Base-by-base conservation (phyloP, 2,329 filamentous ascomycete genomes). In the Fusarium oligoseptatum region DNA sequence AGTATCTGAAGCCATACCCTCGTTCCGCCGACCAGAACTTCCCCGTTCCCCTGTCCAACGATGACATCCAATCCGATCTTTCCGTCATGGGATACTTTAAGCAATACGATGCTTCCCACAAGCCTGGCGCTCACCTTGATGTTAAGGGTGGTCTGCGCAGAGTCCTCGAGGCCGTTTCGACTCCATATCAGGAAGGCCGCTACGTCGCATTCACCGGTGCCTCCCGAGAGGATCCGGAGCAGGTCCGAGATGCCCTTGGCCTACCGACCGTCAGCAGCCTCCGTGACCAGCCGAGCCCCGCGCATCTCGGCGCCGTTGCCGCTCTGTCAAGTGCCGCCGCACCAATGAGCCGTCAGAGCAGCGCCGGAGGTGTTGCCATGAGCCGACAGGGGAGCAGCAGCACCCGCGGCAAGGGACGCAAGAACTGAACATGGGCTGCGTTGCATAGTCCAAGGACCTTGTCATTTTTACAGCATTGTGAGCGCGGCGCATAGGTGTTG, bases 1-100 rank as follows among this genome's bases (percentile, higher is more conserved):
- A 89, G 63, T 91, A 91, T 72, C 87, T 89, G 69, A 91, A 90
- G 83, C 86, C 88, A 15, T 89, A 89, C 69, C 84, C 87, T 52
- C 85, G 87, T 67, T 85, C 86, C 56, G 83, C 85, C 14, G 89
- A 91, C 68, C 87, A 88, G 70, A 91, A 90, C 79, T 88, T 88
- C 36, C 89, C 89, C 2, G 84, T 85, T 1, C 82, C 85, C 17
- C 82, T 91, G 27, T 84, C 85, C 14, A 78, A 83, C 7, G 88
- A 90, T 41, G 89, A 91, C 67, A 84, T 90, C 50, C 82, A 83
- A 36, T 87, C 87, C 9, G 90, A 91, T 62, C 81, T 91, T 32
- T 84, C 87, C 11, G 87, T 92, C 57, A 90, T 92, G 84, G 87
- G 87, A 39, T 85, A 88, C 70, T 87, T 89, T 75, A 87, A 87